Evolutionary conservation across 352 stramenopile genomes (phyloP).

Genomic region (Phytopythium boreale): DNA sequence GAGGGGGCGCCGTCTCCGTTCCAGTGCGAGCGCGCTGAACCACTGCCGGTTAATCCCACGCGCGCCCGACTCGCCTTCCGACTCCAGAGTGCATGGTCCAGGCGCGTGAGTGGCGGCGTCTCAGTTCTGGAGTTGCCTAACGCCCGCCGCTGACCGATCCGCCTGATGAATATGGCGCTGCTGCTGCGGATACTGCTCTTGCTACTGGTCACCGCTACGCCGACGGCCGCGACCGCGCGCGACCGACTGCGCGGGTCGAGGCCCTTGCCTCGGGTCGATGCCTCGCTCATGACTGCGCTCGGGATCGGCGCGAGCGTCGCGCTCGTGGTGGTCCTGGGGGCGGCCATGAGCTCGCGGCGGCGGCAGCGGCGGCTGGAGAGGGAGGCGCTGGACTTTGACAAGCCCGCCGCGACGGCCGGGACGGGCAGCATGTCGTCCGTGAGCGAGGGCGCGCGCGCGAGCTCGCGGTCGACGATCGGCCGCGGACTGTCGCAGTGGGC

Average conservation of each 20-base stretch:
- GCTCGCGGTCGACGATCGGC: neutral
- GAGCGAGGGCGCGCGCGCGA: neutral
- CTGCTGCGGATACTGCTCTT: neutral
- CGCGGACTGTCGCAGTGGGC: neutral
- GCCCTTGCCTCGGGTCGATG: neutral
- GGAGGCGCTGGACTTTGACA: conserved; percentile 6
- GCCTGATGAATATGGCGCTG: neutral
- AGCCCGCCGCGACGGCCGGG: neutral
- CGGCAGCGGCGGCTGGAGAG: neutral
- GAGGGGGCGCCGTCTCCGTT: too few species aligned
- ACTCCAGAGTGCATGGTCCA: too few species aligned
- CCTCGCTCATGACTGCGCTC: neutral
- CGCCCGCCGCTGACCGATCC: neutral
- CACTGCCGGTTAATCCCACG: too few species aligned
- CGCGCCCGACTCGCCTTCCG: too few species aligned
- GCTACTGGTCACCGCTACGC: neutral
- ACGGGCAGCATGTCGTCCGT: neutral
- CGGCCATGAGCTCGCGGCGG: neutral
- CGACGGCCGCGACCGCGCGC: neutral
- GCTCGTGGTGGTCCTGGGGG: neutral
- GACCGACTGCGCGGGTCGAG: neutral
- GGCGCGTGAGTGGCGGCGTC: too few species aligned
- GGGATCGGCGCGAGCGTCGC: neutral
- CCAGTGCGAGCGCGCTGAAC: too few species aligned
- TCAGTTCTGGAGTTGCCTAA: neutral